These are phyloP conservation scores for Ploettnerulaceae sp. DNA, from an alignment of 2,329 filamentous ascomycete species.

Conservation along the genomic window DNA sequence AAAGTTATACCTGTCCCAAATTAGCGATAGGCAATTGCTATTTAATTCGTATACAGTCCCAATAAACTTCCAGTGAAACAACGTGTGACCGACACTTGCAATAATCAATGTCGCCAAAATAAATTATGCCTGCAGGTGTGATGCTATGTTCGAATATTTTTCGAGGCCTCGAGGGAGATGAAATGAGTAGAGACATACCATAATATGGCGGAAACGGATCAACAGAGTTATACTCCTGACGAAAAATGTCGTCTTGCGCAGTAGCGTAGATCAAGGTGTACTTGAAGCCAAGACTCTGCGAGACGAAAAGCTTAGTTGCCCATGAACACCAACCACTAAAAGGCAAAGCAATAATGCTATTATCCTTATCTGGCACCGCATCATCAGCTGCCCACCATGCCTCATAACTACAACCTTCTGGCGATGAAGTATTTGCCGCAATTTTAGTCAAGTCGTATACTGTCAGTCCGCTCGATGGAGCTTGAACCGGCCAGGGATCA, in stretches of 20 bases:
- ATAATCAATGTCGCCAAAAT: too few species aligned
- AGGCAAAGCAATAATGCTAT: not conserved
- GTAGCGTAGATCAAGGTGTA: slow-evolving; percentile 1
- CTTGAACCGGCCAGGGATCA: not conserved
- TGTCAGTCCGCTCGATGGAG: not conserved
- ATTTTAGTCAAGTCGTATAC: not conserved
- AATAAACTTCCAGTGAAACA: too few species aligned
- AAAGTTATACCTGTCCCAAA: not conserved
- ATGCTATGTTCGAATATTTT: too few species aligned
- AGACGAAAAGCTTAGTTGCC: not conserved
- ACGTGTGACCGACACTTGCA: too few species aligned
- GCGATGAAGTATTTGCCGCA: not conserved
- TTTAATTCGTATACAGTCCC: too few species aligned
- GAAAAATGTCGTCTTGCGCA: not conserved
- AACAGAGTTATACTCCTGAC: not conserved
- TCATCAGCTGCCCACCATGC: not conserved
- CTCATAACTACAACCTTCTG: not conserved
- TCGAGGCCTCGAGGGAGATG: too few species aligned
- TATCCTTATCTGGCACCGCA: not conserved
- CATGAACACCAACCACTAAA: not conserved
- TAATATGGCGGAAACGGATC: not conserved
- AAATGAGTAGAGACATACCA: too few species aligned
- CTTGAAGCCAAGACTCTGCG: not conserved
- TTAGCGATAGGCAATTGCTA: too few species aligned
- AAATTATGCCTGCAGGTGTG: too few species aligned